Base-by-base conservation (phyloP, 495 filamentous ascomycete species). In the Podospora tetraspora region DNA sequence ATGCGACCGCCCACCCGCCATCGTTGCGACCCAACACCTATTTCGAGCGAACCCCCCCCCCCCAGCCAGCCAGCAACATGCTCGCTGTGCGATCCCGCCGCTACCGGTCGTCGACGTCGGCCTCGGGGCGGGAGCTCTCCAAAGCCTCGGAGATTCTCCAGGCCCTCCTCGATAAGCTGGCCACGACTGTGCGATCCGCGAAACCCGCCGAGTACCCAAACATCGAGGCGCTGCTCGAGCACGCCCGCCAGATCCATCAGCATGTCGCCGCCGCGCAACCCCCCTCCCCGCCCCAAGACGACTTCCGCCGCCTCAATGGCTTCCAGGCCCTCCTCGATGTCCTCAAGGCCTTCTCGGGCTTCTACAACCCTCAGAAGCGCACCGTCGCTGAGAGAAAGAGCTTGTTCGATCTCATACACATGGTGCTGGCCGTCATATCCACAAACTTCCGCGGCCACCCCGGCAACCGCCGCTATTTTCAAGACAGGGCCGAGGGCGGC, bases 391-490 rank as follows among this genome's bases (percentile, higher is more conserved):
- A 92, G 68, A 86, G 86, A 63, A 82, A 82, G 59, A 81, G 81
- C 59, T 82, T 91, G 62, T 85, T 95, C 73, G 84, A 89, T 27
- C 79, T 97, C 25, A 79, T 92, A 57, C 90, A 91, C 77, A 86
- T 85, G 63, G 79, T 87, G 12, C 83, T 98, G 57, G 84, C 85
- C 64, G 86, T 92, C 16, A 75, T 98, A 57, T 88, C 91, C 1
- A 90, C 92, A 62, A 88, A 89, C 27, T 85, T 97, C 72, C 86
- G 88, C 60, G 87, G 88, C 21, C 93, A 98, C 78, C 84, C 88
- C 67, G 94, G 93, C 13, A 99, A 98, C 79, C 84, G 88, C 69
- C 87, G 90, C 67, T 97, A 94, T 77, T 98, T 97, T 78, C 84
- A 87, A 62, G 86, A 86, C 68, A 84, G 86, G 66, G 86, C 94